Conservation (phyloP, 1,139 yeast species). For the Suhomyces chickasaworum region DNA sequence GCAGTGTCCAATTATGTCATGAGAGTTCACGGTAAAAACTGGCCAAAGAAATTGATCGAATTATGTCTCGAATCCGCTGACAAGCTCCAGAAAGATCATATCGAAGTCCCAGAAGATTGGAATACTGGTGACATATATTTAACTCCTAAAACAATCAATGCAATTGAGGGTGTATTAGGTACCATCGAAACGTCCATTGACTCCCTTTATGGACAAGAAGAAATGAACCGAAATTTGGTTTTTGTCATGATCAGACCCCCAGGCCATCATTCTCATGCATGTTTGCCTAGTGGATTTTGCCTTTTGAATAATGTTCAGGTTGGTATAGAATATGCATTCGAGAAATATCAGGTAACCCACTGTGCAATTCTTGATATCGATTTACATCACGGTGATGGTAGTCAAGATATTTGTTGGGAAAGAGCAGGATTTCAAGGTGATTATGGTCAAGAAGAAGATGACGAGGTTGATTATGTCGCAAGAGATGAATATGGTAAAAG, state of each 20-base stretch:
- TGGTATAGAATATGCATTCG: conserved; percentile 77
- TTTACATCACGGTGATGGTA: conserved; percentile 91
- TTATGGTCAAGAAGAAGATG: conserved; percentile 49
- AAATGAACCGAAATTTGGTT: conserved; percentile 51
- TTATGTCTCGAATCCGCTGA: conserved; percentile 61
- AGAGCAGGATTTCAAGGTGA: conserved; percentile 64
- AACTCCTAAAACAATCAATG: conserved; percentile 66
- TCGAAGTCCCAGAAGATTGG: conserved; percentile 84
- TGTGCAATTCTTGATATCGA: conserved; percentile 84
- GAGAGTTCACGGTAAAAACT: conserved; percentile 72
- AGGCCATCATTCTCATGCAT: conserved; percentile 89
- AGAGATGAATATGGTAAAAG: conserved; percentile 57
- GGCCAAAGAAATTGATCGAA: conserved; percentile 66
- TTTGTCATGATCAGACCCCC: conserved; percentile 81
- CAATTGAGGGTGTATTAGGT: conserved; percentile 79
- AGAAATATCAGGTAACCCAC: conserved; percentile 67
- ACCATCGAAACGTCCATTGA: conserved; percentile 78
- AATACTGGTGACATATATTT: conserved; percentile 82
- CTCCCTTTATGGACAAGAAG: conserved; percentile 19
- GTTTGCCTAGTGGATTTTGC: conserved; percentile 87
- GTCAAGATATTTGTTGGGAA: conserved; percentile 86
- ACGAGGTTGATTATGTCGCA: conserved; percentile 38
- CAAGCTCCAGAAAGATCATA: conserved; percentile 53
- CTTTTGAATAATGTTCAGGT: conserved; percentile 80
- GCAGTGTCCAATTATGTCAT: conserved; percentile 61